phyloP scores from a whole-genome alignment of 495 filamentous ascomycete species.

The Penicillium angulare region DNA sequence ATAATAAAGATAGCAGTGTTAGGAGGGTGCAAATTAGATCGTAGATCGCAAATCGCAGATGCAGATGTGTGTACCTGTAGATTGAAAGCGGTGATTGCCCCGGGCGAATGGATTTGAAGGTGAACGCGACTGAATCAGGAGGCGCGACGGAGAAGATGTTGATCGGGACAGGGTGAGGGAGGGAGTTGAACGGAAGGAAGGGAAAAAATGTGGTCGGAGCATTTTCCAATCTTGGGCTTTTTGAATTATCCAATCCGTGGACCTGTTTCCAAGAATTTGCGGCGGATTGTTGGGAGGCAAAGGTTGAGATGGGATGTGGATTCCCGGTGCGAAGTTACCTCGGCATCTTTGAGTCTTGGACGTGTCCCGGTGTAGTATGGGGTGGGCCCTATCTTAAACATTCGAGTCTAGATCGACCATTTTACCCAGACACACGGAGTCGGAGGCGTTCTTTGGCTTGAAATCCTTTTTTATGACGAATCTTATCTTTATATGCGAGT shows the following conservation, averaged over 20 bases:
- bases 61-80: not conserved
- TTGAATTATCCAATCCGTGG: too few species aligned
- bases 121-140: not conserved
- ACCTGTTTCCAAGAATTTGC: not conserved
- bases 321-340: slow-evolving; percentile 4
- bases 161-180: not conserved
- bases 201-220: not conserved
- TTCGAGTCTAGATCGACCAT: not conserved
- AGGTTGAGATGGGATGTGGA: slow-evolving; percentile 3
- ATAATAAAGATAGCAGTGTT: too few species aligned
- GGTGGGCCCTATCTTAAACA: too few species aligned
- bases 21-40: too few species aligned
- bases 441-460: not conserved
- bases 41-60: too few species aligned
- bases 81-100: not conserved
- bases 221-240: not conserved
- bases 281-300: slow-evolving; percentile 3
- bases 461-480: too few species aligned
- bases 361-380: slow-evolving; percentile 1
- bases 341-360: not conserved
- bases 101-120: not conserved
- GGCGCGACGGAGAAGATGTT: not conserved
- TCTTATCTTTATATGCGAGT: too few species aligned
- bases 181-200: not conserved
- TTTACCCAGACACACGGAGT: not conserved